Base-by-base conservation (phyloP, 2,329 filamentous ascomycete genomes). In the Dactylella cylindrospora region DNA sequence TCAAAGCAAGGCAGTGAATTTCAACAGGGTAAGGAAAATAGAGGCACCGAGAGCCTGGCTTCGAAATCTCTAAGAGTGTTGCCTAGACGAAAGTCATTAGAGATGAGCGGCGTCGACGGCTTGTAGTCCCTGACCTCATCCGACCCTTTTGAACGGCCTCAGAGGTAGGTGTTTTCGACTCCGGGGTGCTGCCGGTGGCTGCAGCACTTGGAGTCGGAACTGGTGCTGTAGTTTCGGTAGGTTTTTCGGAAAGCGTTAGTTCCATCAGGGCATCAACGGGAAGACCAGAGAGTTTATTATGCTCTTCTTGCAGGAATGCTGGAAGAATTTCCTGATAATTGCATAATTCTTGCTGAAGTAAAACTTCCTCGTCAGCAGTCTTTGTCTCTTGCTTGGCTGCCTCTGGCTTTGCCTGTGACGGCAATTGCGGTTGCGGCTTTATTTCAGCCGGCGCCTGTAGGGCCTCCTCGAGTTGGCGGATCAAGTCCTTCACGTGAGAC, bases 401-500 rank as follows among this genome's bases (percentile, higher is more conserved):
- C n/a, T n/a, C n/a, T n/a, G n/a, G n/a, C n/a, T n/a, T n/a, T 7
- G 26, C 35, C 20, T 40, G 15, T 26, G 26, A 10, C 8, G 6
- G 22, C 28, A 13, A 13, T 13, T 25, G 33, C 9, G 20, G 7
- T 2, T 39, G 39, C 25, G 49, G 49, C 38, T 33, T 31, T 13
- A 38, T 15, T 31, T 62, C 57, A 6, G 22, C n/a, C 25, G 25
- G 39, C 33, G 38, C 44, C 9, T 67, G 66, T 4, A 68, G 45
- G 5, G 65, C 46, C 6, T 64, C 60, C 22, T 65, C 61, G 10
- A 68, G 43, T 22, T 66, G 61, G 40, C 53, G 55, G 31, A 67
- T 68, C 38, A 69, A 43, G 13, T 59, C 53, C 13, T 54, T 62
- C n/a, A 68, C 67, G 19, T 68, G 67, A 20, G 61, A 65, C n/a